phyloP scores from a whole-genome alignment of 225 moss, liverwort and hornwort genomes.

The Polytrichum commune region DNA sequence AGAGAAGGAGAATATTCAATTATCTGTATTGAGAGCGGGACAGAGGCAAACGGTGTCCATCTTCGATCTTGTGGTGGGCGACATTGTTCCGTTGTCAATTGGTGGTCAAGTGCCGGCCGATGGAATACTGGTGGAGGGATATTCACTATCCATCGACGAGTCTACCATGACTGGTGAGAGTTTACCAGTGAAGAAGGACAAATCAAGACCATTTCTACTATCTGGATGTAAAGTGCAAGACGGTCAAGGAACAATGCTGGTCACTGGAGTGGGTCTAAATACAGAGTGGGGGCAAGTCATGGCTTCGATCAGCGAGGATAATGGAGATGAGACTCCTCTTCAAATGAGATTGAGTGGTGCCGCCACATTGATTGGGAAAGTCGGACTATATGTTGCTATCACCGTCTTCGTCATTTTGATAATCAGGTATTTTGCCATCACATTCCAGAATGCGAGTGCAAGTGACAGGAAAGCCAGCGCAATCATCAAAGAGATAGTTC shows the following conservation, averaged over 20 bases:
- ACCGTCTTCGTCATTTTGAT: constrained; percentile 61
- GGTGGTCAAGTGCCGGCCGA: constrained; percentile 91
- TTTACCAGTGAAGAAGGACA: constrained; percentile 43
- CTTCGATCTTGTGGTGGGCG: constrained; percentile 65
- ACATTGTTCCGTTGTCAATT: constrained; percentile 15
- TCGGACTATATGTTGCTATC: constrained; percentile 66
- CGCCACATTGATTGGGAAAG: constrained; percentile 77
- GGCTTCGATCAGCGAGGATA: no score
- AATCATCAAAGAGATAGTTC: constrained; percentile 33
- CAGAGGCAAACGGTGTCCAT: constrained; percentile 55
- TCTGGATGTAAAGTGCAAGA: constrained; percentile 29
- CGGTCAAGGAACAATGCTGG: constrained; percentile 82
- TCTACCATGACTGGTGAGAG: constrained; percentile 72
- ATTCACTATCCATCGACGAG: constrained; percentile 77
- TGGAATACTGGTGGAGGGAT: constrained; percentile 63
- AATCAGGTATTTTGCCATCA: constrained; percentile 32
- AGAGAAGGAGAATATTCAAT: constrained; percentile 11
- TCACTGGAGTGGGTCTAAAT: constrained; percentile 34
- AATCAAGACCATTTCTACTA: constrained; percentile 58
- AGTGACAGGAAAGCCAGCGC: constrained; percentile 16
- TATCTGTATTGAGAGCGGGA: constrained; percentile 65
- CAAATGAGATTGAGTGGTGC: constrained; percentile 49
- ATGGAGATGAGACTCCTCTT: no score
- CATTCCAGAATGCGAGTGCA: neutral
- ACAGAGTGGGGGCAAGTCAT: no score